These are phyloP conservation scores for Ambrosia hybrid DNA, from an alignment of 140 eudicot genomes.

Conservation along the genomic window DNA sequence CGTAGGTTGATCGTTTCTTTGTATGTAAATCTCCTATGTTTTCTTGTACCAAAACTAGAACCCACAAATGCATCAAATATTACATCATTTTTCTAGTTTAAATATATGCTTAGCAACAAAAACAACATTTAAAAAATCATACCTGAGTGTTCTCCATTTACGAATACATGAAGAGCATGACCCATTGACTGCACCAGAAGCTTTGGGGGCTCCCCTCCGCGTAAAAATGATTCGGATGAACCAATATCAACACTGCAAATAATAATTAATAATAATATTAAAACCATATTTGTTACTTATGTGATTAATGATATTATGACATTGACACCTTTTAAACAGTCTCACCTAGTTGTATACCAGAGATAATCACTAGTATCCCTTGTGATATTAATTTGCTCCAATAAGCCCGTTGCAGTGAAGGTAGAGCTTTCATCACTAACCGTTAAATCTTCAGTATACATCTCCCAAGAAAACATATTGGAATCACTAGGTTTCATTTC, in stretches of 20 bases:
- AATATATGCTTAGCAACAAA: conserved; percentile 8
- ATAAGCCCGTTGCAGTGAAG: conserved; percentile 55
- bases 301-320: not conserved
- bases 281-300: not conserved
- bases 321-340: not conserved
- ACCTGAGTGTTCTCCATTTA: conserved; percentile 88
- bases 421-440: conserved; percentile 57
- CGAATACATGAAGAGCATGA: conserved; percentile 82
- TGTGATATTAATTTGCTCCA: conserved; percentile 91
- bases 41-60: conserved; percentile 75
- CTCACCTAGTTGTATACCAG: conserved; percentile 91
- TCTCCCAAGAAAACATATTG: conserved; percentile 75
- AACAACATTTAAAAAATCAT: not conserved
- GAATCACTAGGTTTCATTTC: conserved; percentile 59
- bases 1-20: conserved; percentile 57
- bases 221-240: conserved; percentile 60
- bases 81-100: conserved; percentile 4
- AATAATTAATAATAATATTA: not conserved
- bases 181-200: conserved; percentile 79
- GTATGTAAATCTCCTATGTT: conserved; percentile 53
- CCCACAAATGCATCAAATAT: conserved; percentile 40
- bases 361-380: conserved; percentile 86
- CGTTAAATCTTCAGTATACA: conserved; percentile 70
- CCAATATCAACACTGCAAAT: conserved; percentile 44
- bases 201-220: conserved; percentile 62